Evolutionary conservation across 768 basidiomycete genomes (phyloP), one percentile per base, ranked within the genome.

Genomic region (Mrakia frigida): DNA sequence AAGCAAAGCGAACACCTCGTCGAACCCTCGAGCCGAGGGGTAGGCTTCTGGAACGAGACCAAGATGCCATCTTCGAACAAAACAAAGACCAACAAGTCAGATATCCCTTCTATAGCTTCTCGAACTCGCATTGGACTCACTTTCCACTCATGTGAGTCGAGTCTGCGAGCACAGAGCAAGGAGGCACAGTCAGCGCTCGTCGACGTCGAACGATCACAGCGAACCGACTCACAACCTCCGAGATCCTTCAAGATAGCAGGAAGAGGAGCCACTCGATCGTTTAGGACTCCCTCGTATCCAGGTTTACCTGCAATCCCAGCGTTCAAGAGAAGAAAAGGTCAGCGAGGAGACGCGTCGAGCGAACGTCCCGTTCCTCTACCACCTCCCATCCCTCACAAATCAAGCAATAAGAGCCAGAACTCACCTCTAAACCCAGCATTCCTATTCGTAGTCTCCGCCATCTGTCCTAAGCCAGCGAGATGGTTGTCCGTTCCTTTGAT

Each of bases 241-340:
- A 71, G 28, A 78, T 83, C 82, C 39, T 74, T 74, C 59, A 83
- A 59, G 39, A 82, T 77, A 39, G 81, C 82, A 21, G 82, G 81
- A 10, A 83, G 70, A 69, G 82, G 80, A 10, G 82, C 82, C 33
- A 82, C 80, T 25, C 65, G 33, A 31, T 77, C 65, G 43, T 77
- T 77, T 16, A 77, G 43, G 14, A 75, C 76, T 25, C 76, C 76
- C 56, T 77, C 65, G 50, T 70, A 75, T 67, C 74, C 65, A 33
- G 68, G 63, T 25, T 70, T 59, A 4, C 68, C 74, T 60, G 10
- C 1, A 50, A 18, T 1, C 21, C 6, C 16, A 70, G 13, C n/a
- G 41, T 28, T n/a, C n/a, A 37, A 25, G 1, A 33, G 39, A 18
- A 16, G 6, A 18, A n/a, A n/a, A 23, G 13, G 23, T 39, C 14